Percentiles rank a stretch among this genome's conserved stretches.
Evolutionary conservation across 1,139 yeast species (phyloP).

Genomic region (Pichia sp.): DNA sequence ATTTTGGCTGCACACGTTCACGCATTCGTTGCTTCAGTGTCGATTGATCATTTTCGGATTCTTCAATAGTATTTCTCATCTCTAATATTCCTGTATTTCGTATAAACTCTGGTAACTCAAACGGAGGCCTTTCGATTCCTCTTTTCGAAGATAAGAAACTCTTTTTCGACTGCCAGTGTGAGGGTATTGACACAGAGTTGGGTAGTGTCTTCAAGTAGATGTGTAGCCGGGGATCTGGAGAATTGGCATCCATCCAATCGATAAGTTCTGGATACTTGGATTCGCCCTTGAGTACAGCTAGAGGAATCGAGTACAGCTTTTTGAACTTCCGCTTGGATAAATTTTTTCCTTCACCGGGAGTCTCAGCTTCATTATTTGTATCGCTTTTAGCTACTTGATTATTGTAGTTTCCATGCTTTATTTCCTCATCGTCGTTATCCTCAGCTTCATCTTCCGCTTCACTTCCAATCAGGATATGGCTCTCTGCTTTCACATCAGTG

Average conservation of each 20-base stretch:
- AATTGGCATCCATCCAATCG: conserved; percentile 85
- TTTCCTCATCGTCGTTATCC: conserved; percentile 16
- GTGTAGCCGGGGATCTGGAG: conserved; percentile 68
- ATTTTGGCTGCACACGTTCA: conserved; percentile 83
- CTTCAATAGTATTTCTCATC: conserved; percentile 63
- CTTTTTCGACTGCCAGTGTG: conserved; percentile 77
- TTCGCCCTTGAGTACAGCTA: conserved; percentile 62
- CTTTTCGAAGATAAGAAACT: conserved; percentile 73
- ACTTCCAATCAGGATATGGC: not conserved
- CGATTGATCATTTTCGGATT: conserved; percentile 30
- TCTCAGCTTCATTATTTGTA: not conserved
- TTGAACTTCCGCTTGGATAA: conserved; percentile 42
- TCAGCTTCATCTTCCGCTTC: conserved; percentile 1
- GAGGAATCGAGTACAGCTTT: conserved; percentile 52
- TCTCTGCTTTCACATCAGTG: not conserved
- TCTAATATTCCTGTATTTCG: conserved; percentile 82
- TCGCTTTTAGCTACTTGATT: conserved; percentile 3
- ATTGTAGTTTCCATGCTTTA: conserved; percentile 26
- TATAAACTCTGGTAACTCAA: conserved; percentile 73
- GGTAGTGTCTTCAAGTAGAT: conserved; percentile 61
- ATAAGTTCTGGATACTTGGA: conserved; percentile 65
- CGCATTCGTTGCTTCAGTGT: conserved; percentile 67
- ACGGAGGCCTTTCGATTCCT: conserved; percentile 69
- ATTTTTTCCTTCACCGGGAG: conserved; percentile 4
- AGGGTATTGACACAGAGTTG: conserved; percentile 73